phyloP scores from a whole-genome alignment of 2,329 filamentous ascomycete species.

The Colletotrichum euphorbiae region DNA sequence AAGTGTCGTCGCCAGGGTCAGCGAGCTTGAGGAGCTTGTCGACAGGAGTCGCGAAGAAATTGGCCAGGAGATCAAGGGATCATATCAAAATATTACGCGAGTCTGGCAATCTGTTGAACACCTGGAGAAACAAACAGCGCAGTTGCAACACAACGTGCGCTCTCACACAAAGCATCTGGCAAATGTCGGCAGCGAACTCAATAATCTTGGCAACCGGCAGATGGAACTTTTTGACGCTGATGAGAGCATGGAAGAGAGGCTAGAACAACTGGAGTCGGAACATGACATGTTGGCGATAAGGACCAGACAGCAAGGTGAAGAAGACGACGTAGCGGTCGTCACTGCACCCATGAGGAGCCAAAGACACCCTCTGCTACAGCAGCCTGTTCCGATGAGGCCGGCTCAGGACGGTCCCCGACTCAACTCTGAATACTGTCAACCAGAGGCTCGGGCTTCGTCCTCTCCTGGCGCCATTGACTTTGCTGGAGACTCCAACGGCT shows the following conservation, averaged over 20 bases:
- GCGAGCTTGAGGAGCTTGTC: constrained; percentile 64
- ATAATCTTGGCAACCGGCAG: constrained; percentile 60
- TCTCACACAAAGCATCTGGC: constrained; percentile 56
- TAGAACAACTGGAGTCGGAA: constrained; percentile 61
- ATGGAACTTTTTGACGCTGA: constrained; percentile 63
- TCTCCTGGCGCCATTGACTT: constrained; percentile 4
- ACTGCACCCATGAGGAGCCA: neutral
- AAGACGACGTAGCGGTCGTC: no score
- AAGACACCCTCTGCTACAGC: neutral
- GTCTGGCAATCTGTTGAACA: constrained; percentile 65
- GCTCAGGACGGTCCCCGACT: neutral
- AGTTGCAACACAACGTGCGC: constrained; percentile 51
- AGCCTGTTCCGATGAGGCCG: neutral
- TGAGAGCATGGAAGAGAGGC: constrained; percentile 65
- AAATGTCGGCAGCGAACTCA: constrained; percentile 54
- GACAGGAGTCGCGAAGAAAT: constrained; percentile 65
- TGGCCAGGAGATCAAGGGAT: constrained; percentile 64
- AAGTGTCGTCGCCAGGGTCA: constrained; percentile 57
- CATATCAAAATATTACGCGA: constrained; percentile 65
- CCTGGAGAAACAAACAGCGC: constrained; percentile 53
- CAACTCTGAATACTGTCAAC: no score
- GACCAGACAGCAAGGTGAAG: neutral
- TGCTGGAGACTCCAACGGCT: constrained; percentile 6
- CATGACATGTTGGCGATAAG: constrained; percentile 19
- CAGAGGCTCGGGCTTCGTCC: constrained; percentile 1